These are phyloP conservation scores for Aspergillus coremiiformis DNA, from an alignment of 495 filamentous ascomycete genomes.

Conservation along the genomic window DNA sequence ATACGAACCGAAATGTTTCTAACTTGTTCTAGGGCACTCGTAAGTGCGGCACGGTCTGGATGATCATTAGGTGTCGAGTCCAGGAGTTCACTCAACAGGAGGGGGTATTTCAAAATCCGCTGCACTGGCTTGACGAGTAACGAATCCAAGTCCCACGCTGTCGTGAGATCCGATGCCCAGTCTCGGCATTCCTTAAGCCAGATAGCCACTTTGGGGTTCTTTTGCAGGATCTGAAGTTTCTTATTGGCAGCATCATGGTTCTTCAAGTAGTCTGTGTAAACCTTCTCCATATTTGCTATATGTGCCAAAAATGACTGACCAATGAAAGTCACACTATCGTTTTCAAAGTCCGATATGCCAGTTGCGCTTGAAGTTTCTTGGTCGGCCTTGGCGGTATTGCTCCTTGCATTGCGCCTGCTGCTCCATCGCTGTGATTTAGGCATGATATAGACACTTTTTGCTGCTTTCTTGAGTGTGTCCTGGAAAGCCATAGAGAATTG, in stretches of 20 bases:
- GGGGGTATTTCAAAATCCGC: conserved; percentile 82
- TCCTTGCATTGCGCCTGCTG: conserved; percentile 45
- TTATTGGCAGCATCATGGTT: conserved; percentile 81
- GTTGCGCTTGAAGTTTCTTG: conserved; percentile 29
- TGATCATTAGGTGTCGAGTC: conserved; percentile 73
- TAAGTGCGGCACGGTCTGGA: conserved; percentile 65
- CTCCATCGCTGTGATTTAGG: conserved; percentile 51
- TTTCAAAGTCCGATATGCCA: conserved; percentile 51
- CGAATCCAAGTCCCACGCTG: conserved; percentile 88
- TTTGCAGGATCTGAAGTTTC: conserved; percentile 64
- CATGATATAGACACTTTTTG: conserved; percentile 63
- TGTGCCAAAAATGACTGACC: conserved; percentile 71
- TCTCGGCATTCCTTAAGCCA: conserved; percentile 90
- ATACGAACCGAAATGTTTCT: conserved; percentile 72
- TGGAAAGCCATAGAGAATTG: conserved; percentile 73
- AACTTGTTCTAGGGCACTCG: conserved; percentile 54
- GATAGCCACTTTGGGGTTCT: conserved; percentile 66
- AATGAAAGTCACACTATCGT: conserved; percentile 67
- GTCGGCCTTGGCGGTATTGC: conserved; percentile 26
- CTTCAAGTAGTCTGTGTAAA: conserved; percentile 78
- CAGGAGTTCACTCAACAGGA: conserved; percentile 69
- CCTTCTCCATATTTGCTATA: conserved; percentile 70
- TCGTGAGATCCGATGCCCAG: conserved; percentile 79
- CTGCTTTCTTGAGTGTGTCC: conserved; percentile 68
- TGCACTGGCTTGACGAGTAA: conserved; percentile 94